phyloP scores from a whole-genome alignment of 2,329 filamentous ascomycete genomes.

The Pyricularia pennisetigena region DNA sequence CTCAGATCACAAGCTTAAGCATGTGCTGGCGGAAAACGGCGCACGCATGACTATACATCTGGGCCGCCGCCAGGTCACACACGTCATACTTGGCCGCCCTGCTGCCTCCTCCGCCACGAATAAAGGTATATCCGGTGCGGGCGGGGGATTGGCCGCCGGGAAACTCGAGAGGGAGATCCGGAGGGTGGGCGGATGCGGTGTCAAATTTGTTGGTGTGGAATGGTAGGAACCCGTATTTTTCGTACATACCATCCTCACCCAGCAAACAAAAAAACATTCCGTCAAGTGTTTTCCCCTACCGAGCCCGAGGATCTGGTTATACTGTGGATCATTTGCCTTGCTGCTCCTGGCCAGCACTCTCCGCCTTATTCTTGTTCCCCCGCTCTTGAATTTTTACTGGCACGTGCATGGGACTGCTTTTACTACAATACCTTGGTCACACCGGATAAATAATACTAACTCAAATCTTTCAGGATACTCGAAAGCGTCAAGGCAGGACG shows the following conservation, averaged over 20 bases:
- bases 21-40: constrained; percentile 64
- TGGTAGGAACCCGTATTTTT: constrained; percentile 45
- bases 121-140: constrained; percentile 34
- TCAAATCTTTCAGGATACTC: constrained; percentile 50
- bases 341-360: neutral
- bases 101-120: constrained; percentile 21
- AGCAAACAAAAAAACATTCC: neutral
- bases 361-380: neutral
- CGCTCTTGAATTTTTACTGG: neutral
- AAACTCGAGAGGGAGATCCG: constrained; percentile 78
- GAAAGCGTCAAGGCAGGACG: constrained; percentile 71
- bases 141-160: constrained; percentile 63
- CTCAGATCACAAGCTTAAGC: constrained; percentile 80
- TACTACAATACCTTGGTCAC: neutral
- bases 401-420: neutral
- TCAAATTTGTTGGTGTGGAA: constrained; percentile 73
- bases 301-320: neutral
- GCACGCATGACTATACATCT: constrained; percentile 62
- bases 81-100: constrained; percentile 68
- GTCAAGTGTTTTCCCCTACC: neutral
- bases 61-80: constrained; percentile 66
- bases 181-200: constrained; percentile 53
- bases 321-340: neutral
- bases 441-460: neutral
- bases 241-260: neutral